Percentiles rank a stretch among this genome's conserved stretches.
These are phyloP conservation scores for Hapsidospora chrysogenum DNA, from an alignment of 495 filamentous ascomycete species.

Conservation along the genomic window DNA sequence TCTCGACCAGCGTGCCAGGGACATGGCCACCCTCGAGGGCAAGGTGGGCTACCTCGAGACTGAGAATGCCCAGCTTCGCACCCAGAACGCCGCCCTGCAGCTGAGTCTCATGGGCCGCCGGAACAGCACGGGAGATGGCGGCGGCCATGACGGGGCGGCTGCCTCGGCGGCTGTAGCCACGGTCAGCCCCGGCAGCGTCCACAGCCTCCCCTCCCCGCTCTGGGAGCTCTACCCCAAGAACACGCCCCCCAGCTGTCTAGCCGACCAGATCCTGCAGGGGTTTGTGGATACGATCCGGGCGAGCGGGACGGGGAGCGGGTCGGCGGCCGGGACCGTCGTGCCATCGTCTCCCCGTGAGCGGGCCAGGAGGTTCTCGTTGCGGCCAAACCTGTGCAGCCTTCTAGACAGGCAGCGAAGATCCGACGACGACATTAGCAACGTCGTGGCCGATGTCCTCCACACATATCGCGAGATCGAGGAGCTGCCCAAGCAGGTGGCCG, in stretches of 20 bases:
- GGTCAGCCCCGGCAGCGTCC: too few species aligned
- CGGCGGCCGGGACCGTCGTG: too few species aligned
- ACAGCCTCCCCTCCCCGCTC: too few species aligned
- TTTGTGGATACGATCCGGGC: too few species aligned
- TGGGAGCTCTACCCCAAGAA: too few species aligned
- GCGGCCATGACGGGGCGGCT: too few species aligned
- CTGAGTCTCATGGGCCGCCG: not conserved
- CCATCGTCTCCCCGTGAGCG: not conserved
- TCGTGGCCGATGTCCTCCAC: not conserved
- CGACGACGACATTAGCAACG: not conserved
- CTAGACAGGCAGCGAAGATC: not conserved
- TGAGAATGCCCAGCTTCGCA: not conserved
- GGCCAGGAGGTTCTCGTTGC: not conserved
- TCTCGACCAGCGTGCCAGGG: not conserved
- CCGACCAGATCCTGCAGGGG: too few species aligned
- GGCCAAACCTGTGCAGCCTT: not conserved
- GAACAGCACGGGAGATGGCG: too few species aligned
- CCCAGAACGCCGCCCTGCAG: not conserved
- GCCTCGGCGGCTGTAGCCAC: too few species aligned
- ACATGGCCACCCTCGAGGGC: not conserved
- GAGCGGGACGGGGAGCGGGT: too few species aligned
- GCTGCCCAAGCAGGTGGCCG: not conserved
- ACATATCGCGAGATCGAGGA: not conserved
- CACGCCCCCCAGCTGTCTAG: too few species aligned
- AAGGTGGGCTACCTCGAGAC: not conserved